Evolutionary conservation across 148 eudicot genomes (phyloP), one percentile per base, ranked within the genome.

Genomic region (Camellia sinensis): DNA sequence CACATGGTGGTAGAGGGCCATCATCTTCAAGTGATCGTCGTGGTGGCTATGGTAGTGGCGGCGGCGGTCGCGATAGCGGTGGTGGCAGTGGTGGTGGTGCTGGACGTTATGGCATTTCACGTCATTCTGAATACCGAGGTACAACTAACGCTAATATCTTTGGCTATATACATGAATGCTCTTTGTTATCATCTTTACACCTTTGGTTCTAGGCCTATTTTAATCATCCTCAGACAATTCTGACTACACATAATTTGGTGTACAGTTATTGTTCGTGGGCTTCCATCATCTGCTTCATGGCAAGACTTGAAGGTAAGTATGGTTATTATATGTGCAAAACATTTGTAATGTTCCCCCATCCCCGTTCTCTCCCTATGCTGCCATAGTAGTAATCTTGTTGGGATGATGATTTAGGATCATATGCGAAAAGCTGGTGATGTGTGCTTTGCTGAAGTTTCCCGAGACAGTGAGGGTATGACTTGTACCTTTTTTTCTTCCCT

Each of bases 351-450:
- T 64, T 46, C n/a, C 53, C 0, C 0, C 37, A 3, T 14, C 29
- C n/a, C 37, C 19, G 13, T 22, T 46, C 7, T 78, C 17, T 71
- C 13, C 3, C n/a, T 7, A 9, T 67, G 68, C 12, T 41, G 15
- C 75, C 59, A 57, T 18, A 29, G 11, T 50, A 14, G 29, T 48
- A 46, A 62, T 53, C 18, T 76, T 67, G 45, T 43, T 72, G 56
- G 41, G 9, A 41, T 66, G 64, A 48, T 69, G 54, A 73, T 87
- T 80, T 82, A 96, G 99, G 99, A 96, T 89, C 99, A 96, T 80
- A 96, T 96, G 99, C 92, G 98, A 59, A 96, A 94, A 84, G 99
- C 99, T 89, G 99, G 98, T 64, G 98, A 96, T 87, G 99, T 93
- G 66, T 93, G 98, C 83, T 93, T 96, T 83, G 99, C 97, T 83